phyloP scores from a whole-genome alignment of 1,284 basidiomycete genomes.

The Irpex sp. region DNA sequence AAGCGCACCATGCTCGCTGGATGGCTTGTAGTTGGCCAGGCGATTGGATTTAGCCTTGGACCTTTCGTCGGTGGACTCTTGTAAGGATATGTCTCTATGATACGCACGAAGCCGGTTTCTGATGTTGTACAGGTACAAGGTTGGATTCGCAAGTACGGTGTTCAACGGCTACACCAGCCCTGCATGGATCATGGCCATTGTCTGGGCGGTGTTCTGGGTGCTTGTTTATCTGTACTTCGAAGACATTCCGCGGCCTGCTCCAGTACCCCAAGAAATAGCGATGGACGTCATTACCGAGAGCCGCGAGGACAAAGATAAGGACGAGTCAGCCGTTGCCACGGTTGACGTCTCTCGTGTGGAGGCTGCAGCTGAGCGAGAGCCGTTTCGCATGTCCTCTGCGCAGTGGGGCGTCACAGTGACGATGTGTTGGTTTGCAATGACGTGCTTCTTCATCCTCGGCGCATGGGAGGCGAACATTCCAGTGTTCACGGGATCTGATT shows the following conservation, averaged over 20 bases:
- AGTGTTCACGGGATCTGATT: slow-evolving; percentile 58
- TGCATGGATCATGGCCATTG: slow-evolving; percentile 60
- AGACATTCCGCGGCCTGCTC: slow-evolving; percentile 36
- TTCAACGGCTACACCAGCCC: slow-evolving; percentile 66
- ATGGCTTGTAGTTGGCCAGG: slow-evolving; percentile 63
- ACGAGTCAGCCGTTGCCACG: neutral
- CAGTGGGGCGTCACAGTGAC: slow-evolving; percentile 50
- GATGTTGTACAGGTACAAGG: slow-evolving; percentile 20
- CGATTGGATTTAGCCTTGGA: slow-evolving; percentile 59
- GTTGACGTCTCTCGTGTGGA: neutral
- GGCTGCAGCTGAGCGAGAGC: neutral
- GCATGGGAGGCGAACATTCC: slow-evolving; percentile 73
- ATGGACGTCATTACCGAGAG: slow-evolving; percentile 4
- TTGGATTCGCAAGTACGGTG: slow-evolving; percentile 31
- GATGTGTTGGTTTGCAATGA: slow-evolving; percentile 75
- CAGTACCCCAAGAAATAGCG: neutral
- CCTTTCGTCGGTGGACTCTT: slow-evolving; percentile 66
- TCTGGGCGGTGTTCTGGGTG: slow-evolving; percentile 53
- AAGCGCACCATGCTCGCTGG: slow-evolving; percentile 60
- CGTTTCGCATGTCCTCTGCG: slow-evolving; percentile 14
- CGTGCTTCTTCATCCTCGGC: slow-evolving; percentile 72
- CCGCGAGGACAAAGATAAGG: slow-evolving; percentile 4
- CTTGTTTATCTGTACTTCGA: slow-evolving; percentile 43
- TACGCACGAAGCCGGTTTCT: neutral
- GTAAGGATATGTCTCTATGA: slow-evolving; percentile 3